Evolutionary conservation across 176 grass and related monocot species (phyloP).

Genomic region (barley (Hordeum vulgare)): DNA sequence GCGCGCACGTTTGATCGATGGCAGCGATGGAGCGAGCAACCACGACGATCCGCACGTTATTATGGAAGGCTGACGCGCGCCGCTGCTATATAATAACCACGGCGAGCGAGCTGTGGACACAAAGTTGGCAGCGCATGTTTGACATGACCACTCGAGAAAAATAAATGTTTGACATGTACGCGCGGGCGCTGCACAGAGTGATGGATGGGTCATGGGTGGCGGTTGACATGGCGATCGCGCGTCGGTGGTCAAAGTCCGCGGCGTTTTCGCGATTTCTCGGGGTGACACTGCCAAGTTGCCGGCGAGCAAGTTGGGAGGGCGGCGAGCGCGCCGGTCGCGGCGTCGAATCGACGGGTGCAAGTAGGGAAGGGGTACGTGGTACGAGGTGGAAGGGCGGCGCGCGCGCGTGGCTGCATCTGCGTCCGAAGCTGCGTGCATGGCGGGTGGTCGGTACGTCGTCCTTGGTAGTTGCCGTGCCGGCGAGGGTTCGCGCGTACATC

Average conservation of each 20-base stretch:
- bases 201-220: not conserved
- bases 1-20: not conserved
- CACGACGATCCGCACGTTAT: not conserved
- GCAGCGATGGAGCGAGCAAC: not conserved
- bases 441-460: not conserved
- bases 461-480: not conserved
- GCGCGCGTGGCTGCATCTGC: not conserved
- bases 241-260: slow-evolving; percentile 13
- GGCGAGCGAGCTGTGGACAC: not conserved
- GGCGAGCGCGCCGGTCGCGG: not conserved
- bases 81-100: not conserved
- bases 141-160: too few species aligned
- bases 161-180: not conserved
- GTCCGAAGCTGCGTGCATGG: not conserved
- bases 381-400: slow-evolving; percentile 2
- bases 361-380: not conserved
- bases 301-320: not conserved
- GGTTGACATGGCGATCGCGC: not conserved
- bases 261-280: not conserved
- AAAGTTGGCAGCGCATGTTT: too few species aligned
- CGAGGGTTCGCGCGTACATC: not conserved
- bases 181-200: not conserved
- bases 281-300: not conserved
- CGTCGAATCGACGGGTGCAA: not conserved
- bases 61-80: not conserved